phyloP scores from a whole-genome alignment of 805 yeast genomes.

The Wickerhamiella parazyma region DNA sequence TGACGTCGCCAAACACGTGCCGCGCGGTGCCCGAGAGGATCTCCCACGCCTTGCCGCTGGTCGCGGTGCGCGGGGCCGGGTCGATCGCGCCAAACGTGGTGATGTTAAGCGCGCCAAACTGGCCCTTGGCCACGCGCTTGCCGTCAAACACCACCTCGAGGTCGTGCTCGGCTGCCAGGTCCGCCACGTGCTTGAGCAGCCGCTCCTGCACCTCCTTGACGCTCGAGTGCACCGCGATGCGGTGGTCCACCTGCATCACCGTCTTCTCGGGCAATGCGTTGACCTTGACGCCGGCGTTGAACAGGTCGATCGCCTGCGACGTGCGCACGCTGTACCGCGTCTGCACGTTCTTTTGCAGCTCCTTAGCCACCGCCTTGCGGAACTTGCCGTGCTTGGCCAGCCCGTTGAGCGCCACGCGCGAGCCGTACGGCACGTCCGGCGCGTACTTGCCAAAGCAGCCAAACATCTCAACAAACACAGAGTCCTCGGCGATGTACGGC shows the following conservation, averaged over 20 bases:
- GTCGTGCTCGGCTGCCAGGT: constrained; percentile 33
- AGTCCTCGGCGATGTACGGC: constrained; percentile 35
- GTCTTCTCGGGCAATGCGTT: constrained; percentile 58
- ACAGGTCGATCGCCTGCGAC: constrained; percentile 48
- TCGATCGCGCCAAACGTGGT: constrained; percentile 24
- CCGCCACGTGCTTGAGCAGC: constrained; percentile 25
- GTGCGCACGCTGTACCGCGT: constrained; percentile 35
- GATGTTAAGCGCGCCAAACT: constrained; percentile 8
- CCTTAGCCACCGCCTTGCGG: constrained; percentile 5
- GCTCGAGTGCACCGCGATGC: constrained; percentile 46
- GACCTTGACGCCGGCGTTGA: constrained; percentile 60
- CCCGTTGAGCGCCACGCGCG: constrained; percentile 2
- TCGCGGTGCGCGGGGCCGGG: constrained; percentile 40
- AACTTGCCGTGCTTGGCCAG: not conserved
- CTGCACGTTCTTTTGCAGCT: constrained; percentile 11
- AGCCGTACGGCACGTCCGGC: not conserved
- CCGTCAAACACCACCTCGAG: constrained; percentile 30
- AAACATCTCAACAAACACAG: constrained; percentile 44
- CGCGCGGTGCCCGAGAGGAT: constrained; percentile 46
- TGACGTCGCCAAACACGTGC: constrained; percentile 41
- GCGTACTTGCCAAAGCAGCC: constrained; percentile 42
- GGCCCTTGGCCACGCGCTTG: constrained; percentile 6
- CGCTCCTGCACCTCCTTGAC: constrained; percentile 30
- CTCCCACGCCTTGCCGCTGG: constrained; percentile 30
- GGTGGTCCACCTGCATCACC: constrained; percentile 39